Base-by-base conservation (phyloP, 331 rosid species). In the Ulmus americana region DNA sequence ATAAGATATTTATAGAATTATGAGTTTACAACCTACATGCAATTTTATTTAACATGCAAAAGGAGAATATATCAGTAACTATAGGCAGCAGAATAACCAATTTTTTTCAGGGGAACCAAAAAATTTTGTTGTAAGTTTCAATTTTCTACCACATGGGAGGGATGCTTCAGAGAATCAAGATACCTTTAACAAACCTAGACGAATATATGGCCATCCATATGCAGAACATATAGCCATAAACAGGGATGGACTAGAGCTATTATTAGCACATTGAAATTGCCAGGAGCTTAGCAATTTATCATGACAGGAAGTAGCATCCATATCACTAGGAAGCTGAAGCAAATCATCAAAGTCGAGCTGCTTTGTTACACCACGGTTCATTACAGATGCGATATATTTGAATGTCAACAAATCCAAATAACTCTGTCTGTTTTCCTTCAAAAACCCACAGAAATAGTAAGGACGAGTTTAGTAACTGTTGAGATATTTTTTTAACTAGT, bases 161-260 rank as follows among this genome's bases (percentile, higher is more conserved):
- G 67, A 70, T 72, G 47, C 39, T 13, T 59, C 52, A 35, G 64
- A 50, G 54, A 54, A 49, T 52, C 61, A 41, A 64, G 60, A 41
- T 77, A 91, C 97, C 95, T 92, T 88, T 66, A 91, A 68, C 45
- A 91, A 83, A 55, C 97, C 97, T 60, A 91, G 84, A 81, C 78
- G 56, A 66, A 78, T 58, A 71, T 91, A 91, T 48, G 92, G 95
- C 97, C 95, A 88, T 61, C 97, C 96, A 81, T 88, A 91, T 64
- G 95, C 97, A 78, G 55, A 57, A 77, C 88, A 88, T 38, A 86
- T 76, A 64, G 95, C 96, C 84, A 82, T 78, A 70, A 92, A 69
- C 44, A 91, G 78, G 56, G 96, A 85, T 45, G 95, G 89, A n/a
- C 55, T 81, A 53, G 88, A 77, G 65, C 50, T 53, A 60, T 71